A percentile compares a stretch with the other conserved stretches of the same genome.
Evolutionary conservation across 2,329 filamentous ascomycete genomes (phyloP).

Genomic region (Penicillium sumatraense): DNA sequence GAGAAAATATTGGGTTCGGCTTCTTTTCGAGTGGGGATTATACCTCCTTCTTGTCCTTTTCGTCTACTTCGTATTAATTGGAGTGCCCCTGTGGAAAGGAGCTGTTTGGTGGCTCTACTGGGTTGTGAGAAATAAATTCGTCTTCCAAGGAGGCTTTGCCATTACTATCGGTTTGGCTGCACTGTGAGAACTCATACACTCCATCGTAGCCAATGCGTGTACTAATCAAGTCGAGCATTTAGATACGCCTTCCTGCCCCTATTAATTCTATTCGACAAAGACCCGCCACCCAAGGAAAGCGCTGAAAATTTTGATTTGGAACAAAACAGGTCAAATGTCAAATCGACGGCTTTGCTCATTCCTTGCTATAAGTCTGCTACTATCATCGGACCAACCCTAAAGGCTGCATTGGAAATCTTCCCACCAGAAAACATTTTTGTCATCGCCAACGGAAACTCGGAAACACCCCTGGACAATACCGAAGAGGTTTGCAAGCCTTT

Average conservation of each 20-base stretch:
- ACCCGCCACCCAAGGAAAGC: constrained; percentile 28
- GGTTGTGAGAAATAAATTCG: constrained; percentile 46
- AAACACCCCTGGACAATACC: constrained; percentile 53
- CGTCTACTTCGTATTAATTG: constrained; percentile 53
- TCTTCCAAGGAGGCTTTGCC: constrained; percentile 47
- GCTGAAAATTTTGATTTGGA: constrained; percentile 19
- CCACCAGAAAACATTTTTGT: constrained; percentile 52
- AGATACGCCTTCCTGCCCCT: constrained; percentile 36
- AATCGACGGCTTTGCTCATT: constrained; percentile 48
- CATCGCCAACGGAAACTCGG: constrained; percentile 55
- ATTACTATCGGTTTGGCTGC: constrained; percentile 45
- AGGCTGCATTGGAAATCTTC: constrained; percentile 53
- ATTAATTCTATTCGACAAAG: constrained; percentile 40
- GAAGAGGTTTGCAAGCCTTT: constrained; percentile 50
- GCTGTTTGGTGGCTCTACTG: constrained; percentile 50
- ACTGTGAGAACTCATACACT: constrained; percentile 31
- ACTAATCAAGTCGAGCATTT: background rate
- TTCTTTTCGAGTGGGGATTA: constrained; percentile 44
- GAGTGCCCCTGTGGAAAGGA: constrained; percentile 53
- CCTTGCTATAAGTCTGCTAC: constrained; percentile 54
- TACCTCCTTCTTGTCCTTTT: constrained; percentile 44
- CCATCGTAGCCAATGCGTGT: background rate
- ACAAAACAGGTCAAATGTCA: constrained; percentile 30
- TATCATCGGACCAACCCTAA: constrained; percentile 48
- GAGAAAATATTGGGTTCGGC: constrained; percentile 40